Base-by-base conservation (phyloP, 495 filamentous ascomycete species). In the Thermothielavioides terrestris region DNA sequence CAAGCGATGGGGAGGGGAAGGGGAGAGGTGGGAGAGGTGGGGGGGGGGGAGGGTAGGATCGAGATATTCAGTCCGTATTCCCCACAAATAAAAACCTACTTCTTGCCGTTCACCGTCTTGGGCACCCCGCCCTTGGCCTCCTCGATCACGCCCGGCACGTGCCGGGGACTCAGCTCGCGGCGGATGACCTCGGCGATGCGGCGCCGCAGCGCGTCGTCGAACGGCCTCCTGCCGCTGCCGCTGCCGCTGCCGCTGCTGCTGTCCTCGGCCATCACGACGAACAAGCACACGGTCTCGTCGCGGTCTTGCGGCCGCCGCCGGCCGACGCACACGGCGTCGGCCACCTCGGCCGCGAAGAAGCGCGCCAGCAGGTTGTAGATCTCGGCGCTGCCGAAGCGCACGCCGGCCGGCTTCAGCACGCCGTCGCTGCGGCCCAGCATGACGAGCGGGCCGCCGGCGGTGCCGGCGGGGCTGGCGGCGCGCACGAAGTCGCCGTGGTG, bases 401-500 rank as follows among this genome's bases (percentile, higher is more conserved):
- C 81, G 4, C 86, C 86, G 1, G 81, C 77, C 0, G 86, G 86
- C 55, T 91, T 91, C 15, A 91, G 68, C 3, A 89, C 81, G 14
- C 86, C 86, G 59, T 91, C 86, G 27, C 79, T 81, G 15, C 86
- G 78, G 4, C 86, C 86, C 0, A 95, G 73, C 89, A 96, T 92
- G 35, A 83, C 66, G 46, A 95, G 63, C n/a, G n/a, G n/a, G n/a
- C n/a, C n/a, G 0, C 89, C 89, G 10, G 86, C 83, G 1, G 34
- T 38, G 42, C 12, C n/a, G n/a, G 3, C 10, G 80, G 77, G 57
- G 87, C 81, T 55, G n/a, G n/a, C n/a, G n/a, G 95, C 73, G 21
- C 84, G 78, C 12, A 95, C 78, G 59, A 95, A 96, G 62, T 98
- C 92, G 3, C 92, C 92, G 61, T 98, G 92, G 64, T 95, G 89